Evolutionary conservation across 306 rosid species (phyloP).

Genomic region (Mucuna pruriens): DNA sequence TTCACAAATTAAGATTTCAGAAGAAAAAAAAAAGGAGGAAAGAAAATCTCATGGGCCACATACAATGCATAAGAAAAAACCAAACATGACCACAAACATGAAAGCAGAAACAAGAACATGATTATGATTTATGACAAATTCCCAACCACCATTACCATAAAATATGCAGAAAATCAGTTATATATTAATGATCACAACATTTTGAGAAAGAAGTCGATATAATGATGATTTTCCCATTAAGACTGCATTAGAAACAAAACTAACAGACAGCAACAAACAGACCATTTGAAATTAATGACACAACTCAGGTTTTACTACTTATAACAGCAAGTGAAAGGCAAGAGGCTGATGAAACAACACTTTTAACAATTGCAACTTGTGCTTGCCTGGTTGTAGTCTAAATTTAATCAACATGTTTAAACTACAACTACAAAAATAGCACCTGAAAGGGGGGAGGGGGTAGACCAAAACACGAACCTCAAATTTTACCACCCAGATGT

Average conservation of each 20-base stretch:
- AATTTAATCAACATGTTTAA: conserved; percentile 22
- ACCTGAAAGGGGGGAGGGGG: conserved; percentile 17
- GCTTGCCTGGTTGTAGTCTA: not conserved
- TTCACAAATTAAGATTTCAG: not conserved
- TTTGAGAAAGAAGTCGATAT: conserved; percentile 1
- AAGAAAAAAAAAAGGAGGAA: not conserved
- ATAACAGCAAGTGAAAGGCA: not conserved
- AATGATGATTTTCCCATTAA: conserved; percentile 24
- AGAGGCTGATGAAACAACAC: conserved; percentile 21
- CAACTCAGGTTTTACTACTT: not conserved
- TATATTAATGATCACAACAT: conserved; percentile 9
- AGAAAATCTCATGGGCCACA: conserved; percentile 1
- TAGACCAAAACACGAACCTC: conserved; percentile 23
- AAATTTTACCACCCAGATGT: not conserved
- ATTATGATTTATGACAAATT: conserved; percentile 23
- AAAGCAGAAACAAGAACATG: conserved; percentile 32
- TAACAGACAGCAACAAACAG: not conserved
- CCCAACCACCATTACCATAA: conserved; percentile 26
- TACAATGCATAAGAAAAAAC: not conserved
- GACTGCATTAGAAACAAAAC: conserved; percentile 36
- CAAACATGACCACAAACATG: not conserved
- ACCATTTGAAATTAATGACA: conserved; percentile 17
- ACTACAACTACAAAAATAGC: not conserved
- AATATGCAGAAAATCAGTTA: conserved; percentile 27
- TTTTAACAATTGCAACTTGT: conserved; percentile 13